Evolutionary conservation across 768 basidiomycete genomes (phyloP).

Genomic region (Imleria badia): DNA sequence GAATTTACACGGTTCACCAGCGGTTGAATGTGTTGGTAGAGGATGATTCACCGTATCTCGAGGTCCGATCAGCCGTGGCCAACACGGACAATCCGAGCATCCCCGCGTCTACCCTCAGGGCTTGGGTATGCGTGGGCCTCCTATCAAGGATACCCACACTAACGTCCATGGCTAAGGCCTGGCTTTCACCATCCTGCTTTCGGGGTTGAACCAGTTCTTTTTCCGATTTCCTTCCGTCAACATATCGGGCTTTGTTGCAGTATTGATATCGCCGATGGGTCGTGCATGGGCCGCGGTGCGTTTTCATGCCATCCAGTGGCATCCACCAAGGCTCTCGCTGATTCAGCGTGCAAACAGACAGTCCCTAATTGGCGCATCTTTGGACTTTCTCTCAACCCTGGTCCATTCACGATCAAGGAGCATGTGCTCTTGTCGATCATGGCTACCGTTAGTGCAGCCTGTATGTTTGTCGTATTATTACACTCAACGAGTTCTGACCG

Average conservation of each 20-base stretch:
- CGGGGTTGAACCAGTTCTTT: constrained; percentile 80
- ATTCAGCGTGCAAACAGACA: constrained; percentile 26
- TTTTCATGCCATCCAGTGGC: background rate
- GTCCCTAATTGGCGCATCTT: constrained; percentile 54
- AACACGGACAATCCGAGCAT: constrained; percentile 70
- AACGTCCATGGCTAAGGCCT: constrained; percentile 24
- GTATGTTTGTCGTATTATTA: constrained; percentile 15
- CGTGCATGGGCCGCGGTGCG: constrained; percentile 55
- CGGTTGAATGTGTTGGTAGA: constrained; percentile 32
- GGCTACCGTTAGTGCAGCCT: constrained; percentile 43
- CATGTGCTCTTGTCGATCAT: constrained; percentile 70
- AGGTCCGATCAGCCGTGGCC: constrained; percentile 74
- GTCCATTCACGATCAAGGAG: constrained; percentile 76
- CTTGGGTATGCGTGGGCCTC: constrained; percentile 39
- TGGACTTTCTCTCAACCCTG: constrained; percentile 65
- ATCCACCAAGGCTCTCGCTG: background rate
- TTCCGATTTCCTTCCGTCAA: constrained; percentile 60
- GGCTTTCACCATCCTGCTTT: constrained; percentile 55
- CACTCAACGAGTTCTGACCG: background rate
- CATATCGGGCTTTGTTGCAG: constrained; percentile 56
- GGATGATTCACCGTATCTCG: constrained; percentile 85
- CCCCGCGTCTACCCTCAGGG: constrained; percentile 57
- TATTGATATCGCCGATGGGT: constrained; percentile 67
- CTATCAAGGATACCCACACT: background rate
- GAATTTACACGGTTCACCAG: background rate